Percentiles rank a stretch among this genome's conserved stretches.
phyloP scores from a whole-genome alignment of 805 yeast species.

The Candida corydali region DNA sequence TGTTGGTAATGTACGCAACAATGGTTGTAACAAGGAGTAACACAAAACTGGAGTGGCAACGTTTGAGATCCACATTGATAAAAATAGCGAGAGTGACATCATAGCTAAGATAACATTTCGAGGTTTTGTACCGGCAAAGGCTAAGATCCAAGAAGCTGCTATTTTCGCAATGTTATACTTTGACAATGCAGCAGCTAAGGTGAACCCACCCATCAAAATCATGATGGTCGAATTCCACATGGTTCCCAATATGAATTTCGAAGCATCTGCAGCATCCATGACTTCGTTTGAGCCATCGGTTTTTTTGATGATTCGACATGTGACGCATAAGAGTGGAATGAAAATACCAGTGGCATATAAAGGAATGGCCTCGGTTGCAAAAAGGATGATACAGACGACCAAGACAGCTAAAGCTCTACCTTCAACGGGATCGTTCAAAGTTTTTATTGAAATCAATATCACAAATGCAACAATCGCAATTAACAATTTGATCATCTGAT shows the following conservation, averaged over 20 bases:
- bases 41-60: constrained; percentile 97
- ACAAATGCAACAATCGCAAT: constrained; percentile 50
- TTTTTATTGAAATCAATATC: constrained; percentile 48
- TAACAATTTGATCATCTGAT: constrained; percentile 46
- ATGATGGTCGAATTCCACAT: constrained; percentile 97
- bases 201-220: constrained; percentile 88
- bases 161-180: constrained; percentile 86
- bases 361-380: constrained; percentile 53
- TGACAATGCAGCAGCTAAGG: constrained; percentile 90
- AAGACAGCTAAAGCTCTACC: constrained; percentile 68
- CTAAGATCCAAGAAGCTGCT: constrained; percentile 75
- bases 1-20: constrained; percentile 77
- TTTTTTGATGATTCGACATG: constrained; percentile 47
- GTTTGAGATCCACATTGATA: constrained; percentile 93
- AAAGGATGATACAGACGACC: constrained; percentile 48
- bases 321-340: constrained; percentile 45
- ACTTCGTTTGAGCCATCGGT: constrained; percentile 35
- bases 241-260: constrained; percentile 71
- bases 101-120: constrained; percentile 68
- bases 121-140: constrained; percentile 85
- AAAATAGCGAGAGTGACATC: constrained; percentile 81
- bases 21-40: constrained; percentile 86
- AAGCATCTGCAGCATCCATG: constrained; percentile 63
- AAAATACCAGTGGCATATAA: constrained; percentile 46
- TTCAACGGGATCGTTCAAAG: constrained; percentile 63